Conservation (phyloP, 805 yeast species). For the Saturnispora quitensis region DNA sequence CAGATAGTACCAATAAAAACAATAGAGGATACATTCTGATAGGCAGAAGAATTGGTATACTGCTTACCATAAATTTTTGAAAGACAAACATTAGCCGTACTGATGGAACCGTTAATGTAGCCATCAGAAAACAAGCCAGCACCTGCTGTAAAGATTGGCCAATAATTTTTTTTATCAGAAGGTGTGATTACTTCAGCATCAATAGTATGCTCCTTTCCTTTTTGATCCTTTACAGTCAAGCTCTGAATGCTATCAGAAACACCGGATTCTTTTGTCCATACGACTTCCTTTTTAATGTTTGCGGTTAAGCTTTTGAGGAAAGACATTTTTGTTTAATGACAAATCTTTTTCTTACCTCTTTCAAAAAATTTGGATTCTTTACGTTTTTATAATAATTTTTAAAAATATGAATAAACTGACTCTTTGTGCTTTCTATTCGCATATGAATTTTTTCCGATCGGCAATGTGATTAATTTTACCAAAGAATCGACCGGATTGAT, state of each 20-base stretch:
- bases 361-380: too few species aligned
- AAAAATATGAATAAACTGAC: too few species aligned
- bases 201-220: conserved; percentile 16
- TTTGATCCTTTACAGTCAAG: conserved; percentile 14
- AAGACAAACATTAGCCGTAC: conserved; percentile 22
- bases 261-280: conserved; percentile 18
- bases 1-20: conserved; percentile 89
- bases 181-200: conserved; percentile 22
- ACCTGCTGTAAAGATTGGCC: conserved; percentile 78
- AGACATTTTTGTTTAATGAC: too few species aligned
- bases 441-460: too few species aligned
- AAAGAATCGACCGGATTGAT: too few species aligned
- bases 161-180: conserved; percentile 21
- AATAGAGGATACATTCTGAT: conserved; percentile 73
- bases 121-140: conserved; percentile 94
- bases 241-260: conserved; percentile 12
- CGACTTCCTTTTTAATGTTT: conserved; percentile 19
- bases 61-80: conserved; percentile 49
- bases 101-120: conserved; percentile 76
- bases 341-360: too few species aligned
- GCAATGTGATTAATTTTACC: too few species aligned
- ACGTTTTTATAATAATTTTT: too few species aligned
- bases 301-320: conserved; percentile 1
- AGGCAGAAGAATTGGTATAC: conserved; percentile 57
- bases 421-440: too few species aligned